phyloP scores from a whole-genome alignment of 2,329 filamentous ascomycete species.

The Diaporthe caulivora region DNA sequence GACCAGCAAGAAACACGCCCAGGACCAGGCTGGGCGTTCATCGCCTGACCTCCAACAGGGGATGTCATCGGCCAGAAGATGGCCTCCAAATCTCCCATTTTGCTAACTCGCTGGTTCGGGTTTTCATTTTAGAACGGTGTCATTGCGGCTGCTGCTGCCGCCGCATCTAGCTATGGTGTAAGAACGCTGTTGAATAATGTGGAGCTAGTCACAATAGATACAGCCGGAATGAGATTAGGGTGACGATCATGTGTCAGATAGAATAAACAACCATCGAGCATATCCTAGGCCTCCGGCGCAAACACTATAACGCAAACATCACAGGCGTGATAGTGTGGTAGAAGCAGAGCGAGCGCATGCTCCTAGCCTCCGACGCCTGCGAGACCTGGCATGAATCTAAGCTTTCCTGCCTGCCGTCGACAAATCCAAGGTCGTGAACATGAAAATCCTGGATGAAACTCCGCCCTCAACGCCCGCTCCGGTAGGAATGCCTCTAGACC shows the following conservation, averaged over 20 bases:
- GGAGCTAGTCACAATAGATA: not conserved
- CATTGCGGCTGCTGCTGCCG: not conserved
- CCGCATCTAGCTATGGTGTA: not conserved
- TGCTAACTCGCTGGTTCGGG: not conserved
- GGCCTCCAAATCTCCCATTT: not conserved
- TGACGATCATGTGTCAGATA: constrained; percentile 8
- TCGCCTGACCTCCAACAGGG: not conserved
- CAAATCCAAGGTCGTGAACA: not conserved
- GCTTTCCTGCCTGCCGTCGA: not conserved
- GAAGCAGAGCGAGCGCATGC: not conserved
- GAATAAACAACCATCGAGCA: constrained; percentile 22
- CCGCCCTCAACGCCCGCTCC: constrained; percentile 14
- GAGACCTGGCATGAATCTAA: not conserved
- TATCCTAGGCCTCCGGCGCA: not conserved
- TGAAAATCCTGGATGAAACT: not conserved
- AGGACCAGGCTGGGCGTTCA: constrained; percentile 1
- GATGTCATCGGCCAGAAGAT: not conserved
- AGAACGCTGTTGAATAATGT: not conserved
- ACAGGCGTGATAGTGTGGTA: not conserved
- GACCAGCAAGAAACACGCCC: not conserved
- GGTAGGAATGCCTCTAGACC: constrained; percentile 11
- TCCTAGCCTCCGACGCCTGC: not conserved
- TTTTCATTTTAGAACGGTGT: not conserved
- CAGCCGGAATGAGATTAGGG: not conserved
- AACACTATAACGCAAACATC: not conserved